Evolutionary conservation across 148 eudicot species (phyloP).

Genomic region (Vaccinium vitisidaea): DNA sequence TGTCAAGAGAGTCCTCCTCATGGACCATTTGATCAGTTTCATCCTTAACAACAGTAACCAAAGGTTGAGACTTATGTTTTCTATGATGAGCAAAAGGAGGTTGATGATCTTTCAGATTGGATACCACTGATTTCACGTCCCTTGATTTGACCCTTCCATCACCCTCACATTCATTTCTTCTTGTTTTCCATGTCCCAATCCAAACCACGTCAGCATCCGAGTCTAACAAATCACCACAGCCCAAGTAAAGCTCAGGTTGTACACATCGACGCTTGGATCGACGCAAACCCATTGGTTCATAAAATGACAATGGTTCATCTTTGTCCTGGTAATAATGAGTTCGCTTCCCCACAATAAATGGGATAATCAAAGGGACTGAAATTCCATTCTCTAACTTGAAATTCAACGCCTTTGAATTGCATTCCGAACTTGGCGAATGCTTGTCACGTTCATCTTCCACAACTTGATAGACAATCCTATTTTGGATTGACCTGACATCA

Average conservation of each 20-base stretch:
- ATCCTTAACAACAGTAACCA: not conserved
- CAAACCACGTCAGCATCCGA: constrained; percentile 52
- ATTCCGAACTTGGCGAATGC: constrained; percentile 22
- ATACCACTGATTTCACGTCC: constrained; percentile 15
- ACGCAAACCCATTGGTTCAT: constrained; percentile 51
- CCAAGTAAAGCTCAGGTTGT: constrained; percentile 78
- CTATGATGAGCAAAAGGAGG: constrained; percentile 15
- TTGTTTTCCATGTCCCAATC: constrained; percentile 49
- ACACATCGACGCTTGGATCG: constrained; percentile 75
- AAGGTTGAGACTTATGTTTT: not conserved
- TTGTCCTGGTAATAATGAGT: constrained; percentile 25
- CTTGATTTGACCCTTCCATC: constrained; percentile 22
- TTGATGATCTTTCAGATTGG: constrained; percentile 20
- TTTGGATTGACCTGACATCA: constrained; percentile 54
- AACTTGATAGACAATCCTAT: constrained; percentile 66
- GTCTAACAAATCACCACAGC: constrained; percentile 57
- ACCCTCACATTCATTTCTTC: constrained; percentile 43
- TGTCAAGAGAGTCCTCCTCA: not conserved
- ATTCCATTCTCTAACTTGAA: constrained; percentile 58
- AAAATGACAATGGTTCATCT: constrained; percentile 16
- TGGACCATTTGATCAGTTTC: not conserved
- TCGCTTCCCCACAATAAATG: constrained; percentile 34
- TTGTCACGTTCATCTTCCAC: constrained; percentile 39
- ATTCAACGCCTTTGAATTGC: constrained; percentile 45
- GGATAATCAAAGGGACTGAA: constrained; percentile 41